These are phyloP conservation scores for Oryza glumipatula DNA, from an alignment of 176 grass and related monocot genomes.

Conservation along the genomic window DNA sequence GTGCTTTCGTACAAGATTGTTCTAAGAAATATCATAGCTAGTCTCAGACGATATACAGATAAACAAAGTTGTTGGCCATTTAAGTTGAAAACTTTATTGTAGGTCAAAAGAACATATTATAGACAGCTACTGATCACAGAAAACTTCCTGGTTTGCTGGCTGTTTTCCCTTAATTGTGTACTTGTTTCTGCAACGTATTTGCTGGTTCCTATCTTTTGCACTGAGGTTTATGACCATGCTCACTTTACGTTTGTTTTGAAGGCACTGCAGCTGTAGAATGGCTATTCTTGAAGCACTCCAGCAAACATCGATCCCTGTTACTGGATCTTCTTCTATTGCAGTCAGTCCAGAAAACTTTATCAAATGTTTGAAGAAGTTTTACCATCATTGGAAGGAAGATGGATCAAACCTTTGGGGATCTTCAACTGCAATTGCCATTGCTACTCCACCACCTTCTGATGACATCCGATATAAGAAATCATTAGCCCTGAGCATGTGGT, in stretches of 20 bases:
- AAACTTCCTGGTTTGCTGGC: background rate
- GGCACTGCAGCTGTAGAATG: background rate
- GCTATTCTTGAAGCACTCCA: too few relatives aligned
- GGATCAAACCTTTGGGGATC: slow-evolving; percentile 32
- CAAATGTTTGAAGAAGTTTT: slow-evolving; percentile 41
- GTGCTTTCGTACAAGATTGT: too few relatives aligned
- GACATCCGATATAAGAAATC: slow-evolving; percentile 48
- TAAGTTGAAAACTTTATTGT: background rate
- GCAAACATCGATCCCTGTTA: too few relatives aligned
- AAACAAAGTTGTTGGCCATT: background rate
- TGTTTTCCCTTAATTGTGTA: background rate
- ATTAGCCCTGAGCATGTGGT: slow-evolving; percentile 34
- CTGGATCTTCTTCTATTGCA: background rate
- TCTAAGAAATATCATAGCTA: too few relatives aligned
- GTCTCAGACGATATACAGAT: too few relatives aligned
- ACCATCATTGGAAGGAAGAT: slow-evolving; percentile 40
- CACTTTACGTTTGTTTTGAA: background rate
- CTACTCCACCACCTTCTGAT: slow-evolving; percentile 48
- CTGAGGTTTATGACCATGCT: background rate
- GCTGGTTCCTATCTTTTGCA: background rate
- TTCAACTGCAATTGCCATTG: slow-evolving; percentile 35
- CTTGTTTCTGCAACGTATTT: background rate
- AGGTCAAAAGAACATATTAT: background rate
- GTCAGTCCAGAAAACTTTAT: slow-evolving; percentile 42
- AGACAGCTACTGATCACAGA: background rate